Percentiles rank a stretch among this genome's conserved stretches.
These are phyloP conservation scores for Ophiostoma australiae DNA, from an alignment of 2,329 filamentous ascomycete species.

Conservation along the genomic window DNA sequence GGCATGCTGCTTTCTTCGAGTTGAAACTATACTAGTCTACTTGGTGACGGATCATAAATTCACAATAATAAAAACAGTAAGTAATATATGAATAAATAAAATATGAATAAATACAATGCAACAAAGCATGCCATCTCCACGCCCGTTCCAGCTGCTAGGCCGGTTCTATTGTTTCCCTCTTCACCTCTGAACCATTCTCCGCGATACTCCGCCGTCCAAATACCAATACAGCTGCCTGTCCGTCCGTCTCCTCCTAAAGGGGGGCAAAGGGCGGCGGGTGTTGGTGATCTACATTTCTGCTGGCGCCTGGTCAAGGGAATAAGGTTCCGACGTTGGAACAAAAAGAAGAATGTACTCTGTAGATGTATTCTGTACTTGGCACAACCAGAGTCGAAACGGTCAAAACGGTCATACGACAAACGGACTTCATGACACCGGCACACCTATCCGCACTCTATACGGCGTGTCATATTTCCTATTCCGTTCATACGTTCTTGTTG, in stretches of 20 bases:
- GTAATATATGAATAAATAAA: not conserved
- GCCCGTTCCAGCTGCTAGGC: not conserved
- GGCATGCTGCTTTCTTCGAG: too few species aligned
- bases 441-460: not conserved
- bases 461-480: slow-evolving; percentile 9
- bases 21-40: too few species aligned
- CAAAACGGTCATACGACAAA: not conserved
- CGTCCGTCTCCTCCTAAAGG: not conserved
- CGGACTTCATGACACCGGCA: too few species aligned
- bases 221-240: not conserved
- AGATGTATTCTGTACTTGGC: not conserved
- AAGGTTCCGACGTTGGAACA: not conserved
- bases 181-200: not conserved
- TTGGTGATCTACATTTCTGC: not conserved
- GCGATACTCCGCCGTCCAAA: not conserved
- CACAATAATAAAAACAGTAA: too few species aligned
- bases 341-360: not conserved
- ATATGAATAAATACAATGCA: not conserved
- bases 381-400: not conserved
- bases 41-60: too few species aligned
- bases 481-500: not conserved
- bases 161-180: not conserved
- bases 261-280: not conserved
- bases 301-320: not conserved
- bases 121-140: not conserved